Evolutionary conservation across 208 protist species (phyloP), one percentile per base, ranked within the genome.

Genomic region (Leptomonas pyrrhocoris): DNA sequence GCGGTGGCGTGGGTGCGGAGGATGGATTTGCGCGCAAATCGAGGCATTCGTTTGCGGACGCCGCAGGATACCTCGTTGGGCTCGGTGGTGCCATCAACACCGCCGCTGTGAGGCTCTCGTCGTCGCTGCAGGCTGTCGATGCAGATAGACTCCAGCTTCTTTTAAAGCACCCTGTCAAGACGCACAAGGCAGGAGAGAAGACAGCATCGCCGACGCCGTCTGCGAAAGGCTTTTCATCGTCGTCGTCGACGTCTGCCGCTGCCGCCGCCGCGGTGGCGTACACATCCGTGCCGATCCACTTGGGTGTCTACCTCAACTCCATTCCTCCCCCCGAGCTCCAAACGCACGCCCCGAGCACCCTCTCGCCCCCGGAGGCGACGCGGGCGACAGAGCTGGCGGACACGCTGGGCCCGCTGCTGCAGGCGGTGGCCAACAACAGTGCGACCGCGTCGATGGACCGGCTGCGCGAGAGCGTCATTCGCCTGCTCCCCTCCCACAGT

Each of bases 201-300:
- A 12, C 19, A 9, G 23, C 40, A 28, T 5, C 54, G 7, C 6
- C 54, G 2, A 13, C 54, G 11, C 7, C 28, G 38, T 3, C 34
- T 30, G 38, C 55, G 43, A 8, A n/a, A 19, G 5, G 23, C n/a
- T 40, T 43, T 1, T 15, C 46, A 18, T 50, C 57, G 42, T 12
- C 36, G 2, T 8, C 7, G n/a, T 34, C 23, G 11, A 48, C 36
- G 19, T 50, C 38, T 45, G 12, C 54, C 2, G 38, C 40, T 28
- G 69, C 28, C 0, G 30, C 51, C 2, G 25, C 36, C 1, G 9
- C 59, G 16, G 77, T 46, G 25, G 64, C 78, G 0, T 56, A 58
- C 58, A 83, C 78, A 5, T 53, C 77, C 8, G 59, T 83, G 2
- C 78, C 78, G 13, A 56, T 83, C 7, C 51, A 74, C 48, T 56